These are phyloP conservation scores for Marsdenia floribunda DNA, from an alignment of 257 asterid genomes.

Conservation along the genomic window DNA sequence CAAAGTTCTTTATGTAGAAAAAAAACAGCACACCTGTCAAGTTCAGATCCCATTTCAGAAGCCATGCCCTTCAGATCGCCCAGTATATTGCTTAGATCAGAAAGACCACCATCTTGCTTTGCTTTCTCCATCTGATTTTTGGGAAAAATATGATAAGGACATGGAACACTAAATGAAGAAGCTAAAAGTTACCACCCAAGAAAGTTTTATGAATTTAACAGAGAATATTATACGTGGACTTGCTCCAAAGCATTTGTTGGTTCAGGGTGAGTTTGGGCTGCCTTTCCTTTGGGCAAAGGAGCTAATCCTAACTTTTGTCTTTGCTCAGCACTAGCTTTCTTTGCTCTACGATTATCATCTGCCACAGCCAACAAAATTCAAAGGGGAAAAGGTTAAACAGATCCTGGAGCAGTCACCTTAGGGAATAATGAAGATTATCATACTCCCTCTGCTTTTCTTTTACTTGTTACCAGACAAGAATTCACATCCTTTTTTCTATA, in stretches of 20 bases:
- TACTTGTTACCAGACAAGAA: too few relatives aligned
- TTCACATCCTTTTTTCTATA: too few relatives aligned
- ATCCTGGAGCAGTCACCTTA: not conserved
- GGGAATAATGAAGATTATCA: not conserved
- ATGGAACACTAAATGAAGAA: not conserved
- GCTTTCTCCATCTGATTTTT: conserved; percentile 59
- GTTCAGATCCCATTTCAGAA: conserved; percentile 73
- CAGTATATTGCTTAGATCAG: conserved; percentile 62
- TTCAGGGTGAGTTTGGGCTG: conserved; percentile 57
- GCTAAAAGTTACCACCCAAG: not conserved
- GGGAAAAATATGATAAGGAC: not conserved
- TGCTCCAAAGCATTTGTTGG: conserved; percentile 64
- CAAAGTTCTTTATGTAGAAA: not conserved
- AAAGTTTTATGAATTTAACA: not conserved
- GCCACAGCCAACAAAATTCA: conserved; percentile 12
- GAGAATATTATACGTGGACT: conserved; percentile 54
- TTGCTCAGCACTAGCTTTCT: conserved; percentile 44
- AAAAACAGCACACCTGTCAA: conserved; percentile 39
- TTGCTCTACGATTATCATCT: conserved; percentile 54
- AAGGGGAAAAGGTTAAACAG: not conserved
- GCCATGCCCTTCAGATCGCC: conserved; percentile 96
- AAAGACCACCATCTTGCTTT: conserved; percentile 80
- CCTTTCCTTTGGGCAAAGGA: conserved; percentile 33
- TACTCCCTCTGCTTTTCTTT: not conserved
- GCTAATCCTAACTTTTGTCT: conserved; percentile 70